These are phyloP conservation scores for Patellaria atrata DNA, from an alignment of 495 filamentous ascomycete species.

Conservation along the genomic window DNA sequence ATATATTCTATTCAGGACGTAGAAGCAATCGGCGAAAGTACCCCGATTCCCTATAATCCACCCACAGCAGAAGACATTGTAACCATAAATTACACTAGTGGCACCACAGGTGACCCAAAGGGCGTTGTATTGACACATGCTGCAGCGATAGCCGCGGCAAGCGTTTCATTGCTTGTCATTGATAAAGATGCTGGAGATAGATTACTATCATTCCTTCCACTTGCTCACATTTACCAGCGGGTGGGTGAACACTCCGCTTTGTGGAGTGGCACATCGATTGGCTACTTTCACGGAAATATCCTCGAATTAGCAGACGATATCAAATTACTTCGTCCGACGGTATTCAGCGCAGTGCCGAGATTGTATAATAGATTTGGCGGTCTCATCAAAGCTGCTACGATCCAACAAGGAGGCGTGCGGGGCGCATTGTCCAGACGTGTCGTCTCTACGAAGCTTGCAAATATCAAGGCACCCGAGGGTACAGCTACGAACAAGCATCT, in stretches of 20 bases:
- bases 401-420: constrained; percentile 66
- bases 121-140: constrained; percentile 78
- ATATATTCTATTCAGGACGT: constrained; percentile 66
- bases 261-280: constrained; percentile 59
- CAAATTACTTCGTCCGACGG: constrained; percentile 70
- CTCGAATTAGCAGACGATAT: constrained; percentile 77
- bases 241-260: constrained; percentile 64
- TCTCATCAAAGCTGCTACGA: constrained; percentile 61
- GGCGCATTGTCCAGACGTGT: constrained; percentile 70
- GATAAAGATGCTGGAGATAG: constrained; percentile 40
- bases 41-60: constrained; percentile 49
- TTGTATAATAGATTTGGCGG: constrained; percentile 84
- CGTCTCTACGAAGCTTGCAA: constrained; percentile 63
- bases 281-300: constrained; percentile 93
- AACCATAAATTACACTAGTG: constrained; percentile 96
- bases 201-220: constrained; percentile 73
- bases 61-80: constrained; percentile 64
- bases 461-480: constrained; percentile 47
- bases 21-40: constrained; percentile 59
- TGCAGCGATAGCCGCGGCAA: constrained; percentile 61
- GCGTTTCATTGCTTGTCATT: constrained; percentile 39
- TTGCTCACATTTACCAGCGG: constrained; percentile 89
- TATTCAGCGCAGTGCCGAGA: constrained; percentile 78
- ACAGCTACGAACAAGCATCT: constrained; percentile 62
- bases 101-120: constrained; percentile 89